Evolutionary conservation across 164 flowering plant species (phyloP), one percentile per base, ranked within the genome.

Genomic region (Warburgia ugandensis): DNA sequence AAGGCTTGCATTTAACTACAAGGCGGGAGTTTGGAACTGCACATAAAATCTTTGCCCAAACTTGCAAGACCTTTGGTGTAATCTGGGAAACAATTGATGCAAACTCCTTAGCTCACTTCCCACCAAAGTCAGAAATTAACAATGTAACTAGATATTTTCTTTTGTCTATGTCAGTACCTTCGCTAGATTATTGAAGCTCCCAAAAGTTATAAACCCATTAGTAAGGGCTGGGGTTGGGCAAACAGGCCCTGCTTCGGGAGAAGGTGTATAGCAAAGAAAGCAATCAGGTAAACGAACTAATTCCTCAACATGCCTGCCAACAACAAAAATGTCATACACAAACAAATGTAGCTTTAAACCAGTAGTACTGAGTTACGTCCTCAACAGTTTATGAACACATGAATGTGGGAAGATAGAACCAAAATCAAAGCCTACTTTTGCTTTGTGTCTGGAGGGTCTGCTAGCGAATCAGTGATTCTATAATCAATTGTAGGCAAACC

Each of bases 11-110:
- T 62, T 92, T 92, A 4, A 92, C 94, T 56, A 92, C 90, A 25
- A 89, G 92, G 21, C 99, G 74, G n/a, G 99, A 92, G 53, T 92
- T 82, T 27, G 99, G 99, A 68, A 88, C 87, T 4, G 94, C 91
- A 73, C 84, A 79, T 41, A 92, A 60, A 55, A 92, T 92, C 66
- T 71, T 84, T 49, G 96, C 99, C 99, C 99, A 92, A 56, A 92
- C 89, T 82, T 80, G 75, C 70, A 92, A 64, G 17, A 92, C 97
- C 59, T 80, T 79, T 3, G 97, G 99, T n/a, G 99, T 92, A 61
- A 92, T 92, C 99, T 92, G 80, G 50, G 48, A 45, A 44, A 32
- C 9, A 16, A 28, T 36, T 50, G 28, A 33, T 2, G 40, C 19
- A 33, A 35, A 19, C 5, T n/a, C 21, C 12, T 36, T 29, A 50